These are phyloP conservation scores for Debaryomyces subglobosus DNA, from an alignment of 1,139 yeast species.

Conservation along the genomic window DNA sequence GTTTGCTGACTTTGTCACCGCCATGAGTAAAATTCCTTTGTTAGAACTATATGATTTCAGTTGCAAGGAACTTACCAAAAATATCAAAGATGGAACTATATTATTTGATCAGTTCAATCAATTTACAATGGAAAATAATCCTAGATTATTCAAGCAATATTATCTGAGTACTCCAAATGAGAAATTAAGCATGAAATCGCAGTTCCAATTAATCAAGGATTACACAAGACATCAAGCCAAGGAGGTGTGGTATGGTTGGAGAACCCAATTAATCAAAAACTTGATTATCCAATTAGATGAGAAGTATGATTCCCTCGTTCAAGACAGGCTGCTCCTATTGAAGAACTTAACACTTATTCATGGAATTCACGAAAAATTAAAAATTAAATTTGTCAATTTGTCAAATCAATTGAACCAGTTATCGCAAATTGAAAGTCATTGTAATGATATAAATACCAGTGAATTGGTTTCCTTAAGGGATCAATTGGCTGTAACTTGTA, in stretches of 20 bases:
- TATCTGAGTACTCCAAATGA: conserved; percentile 40
- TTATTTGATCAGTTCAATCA: conserved; percentile 47
- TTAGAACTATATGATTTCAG: conserved; percentile 56
- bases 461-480: conserved; percentile 20
- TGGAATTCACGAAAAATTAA: conserved; percentile 17
- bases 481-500: conserved; percentile 16
- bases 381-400: conserved; percentile 17
- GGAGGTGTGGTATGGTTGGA: conserved; percentile 62
- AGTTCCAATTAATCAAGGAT: conserved; percentile 50
- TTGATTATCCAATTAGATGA: conserved; percentile 40
- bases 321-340: conserved; percentile 28
- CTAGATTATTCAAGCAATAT: conserved; percentile 51
- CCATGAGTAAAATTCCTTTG: conserved; percentile 35
- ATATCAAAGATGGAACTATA: conserved; percentile 51
- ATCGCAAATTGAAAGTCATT: conserved; percentile 22
- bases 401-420: conserved; percentile 26
- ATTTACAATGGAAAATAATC: conserved; percentile 49
- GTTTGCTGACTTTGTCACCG: conserved; percentile 34
- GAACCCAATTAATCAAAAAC: conserved; percentile 45
- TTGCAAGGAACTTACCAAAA: conserved; percentile 53
- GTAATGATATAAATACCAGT: conserved; percentile 18
- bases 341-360: conserved; percentile 26
- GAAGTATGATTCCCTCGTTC: conserved; percentile 27
- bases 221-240: conserved; percentile 53
- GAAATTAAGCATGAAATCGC: conserved; percentile 41